A percentile compares a stretch with the other conserved stretches of the same genome.
Conservation (phyloP, 257 asterid species). For the Solanum tacnaense region DNA sequence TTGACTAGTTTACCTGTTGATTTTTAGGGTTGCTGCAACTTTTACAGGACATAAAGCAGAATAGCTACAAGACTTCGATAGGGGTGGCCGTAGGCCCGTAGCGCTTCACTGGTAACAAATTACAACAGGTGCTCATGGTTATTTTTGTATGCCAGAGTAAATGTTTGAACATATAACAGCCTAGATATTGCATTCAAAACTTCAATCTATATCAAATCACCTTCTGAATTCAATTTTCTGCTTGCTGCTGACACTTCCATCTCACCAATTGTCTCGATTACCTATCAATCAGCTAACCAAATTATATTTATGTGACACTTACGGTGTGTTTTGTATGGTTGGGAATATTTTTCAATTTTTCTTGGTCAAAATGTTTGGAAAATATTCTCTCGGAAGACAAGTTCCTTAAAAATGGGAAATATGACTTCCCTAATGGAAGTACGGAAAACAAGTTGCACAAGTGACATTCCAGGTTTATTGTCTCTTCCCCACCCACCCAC, state of each 20-base stretch:
- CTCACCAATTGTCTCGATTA: background rate
- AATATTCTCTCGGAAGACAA: background rate
- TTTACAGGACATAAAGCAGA: background rate
- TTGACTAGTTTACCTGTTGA: conserved; percentile 36
- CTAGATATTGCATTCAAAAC: background rate
- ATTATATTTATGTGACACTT: background rate
- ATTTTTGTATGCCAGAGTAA: background rate
- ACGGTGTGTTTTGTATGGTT: background rate
- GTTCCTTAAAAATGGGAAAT: background rate
- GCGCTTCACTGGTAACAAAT: background rate
- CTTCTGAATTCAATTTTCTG: background rate
- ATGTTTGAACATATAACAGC: background rate
- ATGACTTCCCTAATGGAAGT: background rate
- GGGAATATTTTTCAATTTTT: too few relatives aligned
- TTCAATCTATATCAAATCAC: background rate
- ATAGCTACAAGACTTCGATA: background rate
- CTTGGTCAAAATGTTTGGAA: background rate
- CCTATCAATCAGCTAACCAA: background rate
- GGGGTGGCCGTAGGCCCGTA: background rate
- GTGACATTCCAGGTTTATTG: background rate
- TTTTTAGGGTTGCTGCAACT: conserved; percentile 14
- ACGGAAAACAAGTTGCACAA: background rate
- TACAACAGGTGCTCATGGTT: background rate
- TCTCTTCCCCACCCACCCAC: background rate
- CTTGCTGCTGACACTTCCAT: background rate